Evolutionary conservation across 75 land plant species (phyloP).

Genomic region (Sequoiadendron giganteum): DNA sequence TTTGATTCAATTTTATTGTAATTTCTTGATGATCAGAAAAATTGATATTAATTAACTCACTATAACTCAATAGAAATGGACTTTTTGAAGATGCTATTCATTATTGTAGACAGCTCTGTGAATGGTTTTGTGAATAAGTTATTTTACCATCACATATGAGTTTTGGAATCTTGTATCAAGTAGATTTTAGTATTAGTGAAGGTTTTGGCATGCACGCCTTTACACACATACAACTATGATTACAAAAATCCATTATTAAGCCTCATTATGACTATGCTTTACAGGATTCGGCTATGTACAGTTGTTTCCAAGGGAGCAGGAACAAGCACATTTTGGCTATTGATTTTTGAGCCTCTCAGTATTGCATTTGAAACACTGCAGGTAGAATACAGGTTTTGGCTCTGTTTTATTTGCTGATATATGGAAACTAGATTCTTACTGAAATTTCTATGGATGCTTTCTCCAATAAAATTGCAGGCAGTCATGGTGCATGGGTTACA

Average conservation of each 20-base stretch:
- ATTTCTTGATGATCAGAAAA: too few relatives aligned
- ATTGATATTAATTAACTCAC: too few relatives aligned
- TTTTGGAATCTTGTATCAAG: not conserved
- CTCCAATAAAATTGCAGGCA: slow-evolving; percentile 45
- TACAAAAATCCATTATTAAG: not conserved
- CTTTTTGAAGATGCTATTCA: not conserved
- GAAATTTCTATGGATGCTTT: not conserved
- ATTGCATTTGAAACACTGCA: slow-evolving; percentile 94
- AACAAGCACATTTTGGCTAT: slow-evolving; percentile 59
- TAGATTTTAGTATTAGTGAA: not conserved
- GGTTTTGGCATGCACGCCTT: not conserved
- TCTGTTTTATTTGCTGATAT: not conserved
- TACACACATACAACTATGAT: not conserved
- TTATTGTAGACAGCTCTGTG: not conserved
- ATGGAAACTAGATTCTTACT: not conserved
- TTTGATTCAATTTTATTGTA: too few relatives aligned
- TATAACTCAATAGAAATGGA: too few relatives aligned
- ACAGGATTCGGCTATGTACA: slow-evolving; percentile 80
- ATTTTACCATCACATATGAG: not conserved
- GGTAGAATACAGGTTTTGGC: slow-evolving; percentile 32
- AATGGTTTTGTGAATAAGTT: not conserved
- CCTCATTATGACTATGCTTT: not conserved
- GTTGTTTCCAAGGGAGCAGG: slow-evolving; percentile 40
- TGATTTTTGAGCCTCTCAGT: slow-evolving; percentile 92
- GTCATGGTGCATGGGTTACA: slow-evolving; percentile 93